Base-by-base conservation (phyloP, 768 basidiomycete genomes). In the Pulveroboletus sp. region DNA sequence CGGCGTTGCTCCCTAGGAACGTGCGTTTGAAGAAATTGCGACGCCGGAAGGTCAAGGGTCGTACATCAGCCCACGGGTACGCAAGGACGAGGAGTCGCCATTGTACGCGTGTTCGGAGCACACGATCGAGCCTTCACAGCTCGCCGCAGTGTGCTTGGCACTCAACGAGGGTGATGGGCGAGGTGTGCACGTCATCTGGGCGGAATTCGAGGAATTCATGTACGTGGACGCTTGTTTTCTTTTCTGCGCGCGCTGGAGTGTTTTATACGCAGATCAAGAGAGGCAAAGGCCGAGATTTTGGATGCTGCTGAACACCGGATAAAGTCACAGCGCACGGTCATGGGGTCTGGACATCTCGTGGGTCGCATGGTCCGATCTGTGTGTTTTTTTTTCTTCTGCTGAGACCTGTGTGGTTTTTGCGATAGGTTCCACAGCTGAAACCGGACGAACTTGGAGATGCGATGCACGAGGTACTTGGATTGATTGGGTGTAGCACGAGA, bases 261-360 rank as follows among this genome's bases (percentile, higher is more conserved):
- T 6, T 15, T 21, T 3, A 2, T 12, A 11, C 1, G 3, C 53
- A 67, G 66, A 51, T 67, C 66, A 2, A 49, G 61, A 26, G 35
- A 27, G 5, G 61, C 67, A 6, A 67, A 55, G 41, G 43, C 48
- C 0, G 67, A 67, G 4, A 67, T 67, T 6, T 39, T 69, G 46
- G 59, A 63, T 18, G 67, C 67, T 3, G 56, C 67, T 1, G 46
- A 50, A 26, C 54, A 59, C 18, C 57, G 50, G 24, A 33, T 69
- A 7, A 14, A 31, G 18, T 55, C 66, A 12, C 50, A 63, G 28
- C 55, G 53, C 18, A 60, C 54, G 5, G 39, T 67, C 24, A 48
- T 47, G 47, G 68, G 59, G 11, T 61, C 67, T 24, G 68, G 67
- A 31, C 66, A 67, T 50, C 56, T 69, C 11, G 66, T 69, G 38